Base-by-base conservation (phyloP, 176 grass and related monocot genomes). In the Musa acuminata region DNA sequence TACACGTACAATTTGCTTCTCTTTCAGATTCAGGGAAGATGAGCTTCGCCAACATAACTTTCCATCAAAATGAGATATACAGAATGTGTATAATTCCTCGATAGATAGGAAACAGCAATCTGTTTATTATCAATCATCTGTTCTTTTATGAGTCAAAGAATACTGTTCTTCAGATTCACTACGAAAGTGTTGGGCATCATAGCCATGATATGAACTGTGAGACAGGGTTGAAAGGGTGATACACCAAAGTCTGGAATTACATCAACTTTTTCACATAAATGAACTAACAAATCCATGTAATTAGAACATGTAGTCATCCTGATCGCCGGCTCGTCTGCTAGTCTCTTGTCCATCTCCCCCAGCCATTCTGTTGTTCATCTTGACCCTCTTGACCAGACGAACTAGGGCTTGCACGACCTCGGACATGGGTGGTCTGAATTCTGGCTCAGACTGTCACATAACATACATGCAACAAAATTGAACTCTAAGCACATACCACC, bases 391-490 rank as follows among this genome's bases (percentile, higher is more conserved):
- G 73, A 96, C 84, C 19, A 96, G 85, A 9, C 83, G 85, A 54
- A 96, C 89, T 14, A 96, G 63, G 1, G 89, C 88, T 53, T 90
- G 89, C 29, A 96, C 85, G 13, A 96, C 87, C 77, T 96, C 93
- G 22, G 93, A 92, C 87, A 92, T 96, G 0, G 93, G 93, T 29
- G 87, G 93, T 81, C 93, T 87, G 75, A 96, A 96, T 73, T 96
- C 93, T 57, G 87, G 93, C 66, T 96, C 93, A 74, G 87, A 70
- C 89, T 96, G 81, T 78, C 64, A 69, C 59, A 63, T 26, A 22
- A 79, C 64, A 24, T 79, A 62, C n/a, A 50, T 21, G 48, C 7
- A 69, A 69, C 17, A 70, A 43, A 70, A 49, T 10, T 11, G 3
- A 20, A 21, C 9, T 70, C 20, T 5, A 8, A 70, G 11, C 11